Conservation (phyloP, 2,329 filamentous ascomycete species). For the Fusarium torreyae region DNA sequence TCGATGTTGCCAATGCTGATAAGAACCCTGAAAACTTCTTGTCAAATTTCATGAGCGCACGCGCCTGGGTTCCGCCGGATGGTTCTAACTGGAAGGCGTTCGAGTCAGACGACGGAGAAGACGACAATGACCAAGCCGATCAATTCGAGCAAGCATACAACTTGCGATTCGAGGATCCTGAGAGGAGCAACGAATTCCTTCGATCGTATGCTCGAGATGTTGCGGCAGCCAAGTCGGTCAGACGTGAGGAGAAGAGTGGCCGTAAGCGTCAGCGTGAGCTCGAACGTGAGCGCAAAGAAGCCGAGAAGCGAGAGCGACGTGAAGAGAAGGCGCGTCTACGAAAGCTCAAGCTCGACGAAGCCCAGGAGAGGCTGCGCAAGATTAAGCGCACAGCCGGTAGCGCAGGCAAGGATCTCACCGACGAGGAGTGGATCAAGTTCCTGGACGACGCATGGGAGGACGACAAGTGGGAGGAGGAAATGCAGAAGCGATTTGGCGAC, state of each 20-base stretch:
- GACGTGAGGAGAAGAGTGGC: conserved; percentile 84
- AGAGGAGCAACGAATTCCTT: conserved; percentile 88
- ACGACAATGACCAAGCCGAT: conserved; percentile 78
- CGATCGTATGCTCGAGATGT: conserved; percentile 92
- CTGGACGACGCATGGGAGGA: conserved; percentile 92
- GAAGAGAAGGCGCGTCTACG: conserved; percentile 87
- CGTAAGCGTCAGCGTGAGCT: conserved; percentile 84
- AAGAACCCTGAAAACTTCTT: conserved; percentile 92
- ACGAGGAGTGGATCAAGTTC: conserved; percentile 88
- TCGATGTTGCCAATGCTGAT: conserved; percentile 82
- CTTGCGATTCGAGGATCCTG: conserved; percentile 93
- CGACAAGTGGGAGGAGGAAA: conserved; percentile 90
- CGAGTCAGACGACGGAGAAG: conserved; percentile 94
- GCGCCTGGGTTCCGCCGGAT: conserved; percentile 86
- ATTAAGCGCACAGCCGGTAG: conserved; percentile 92
- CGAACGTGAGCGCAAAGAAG: conserved; percentile 83
- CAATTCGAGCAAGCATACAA: conserved; percentile 96
- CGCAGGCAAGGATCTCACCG: conserved; percentile 73
- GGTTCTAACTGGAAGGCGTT: conserved; percentile 82
- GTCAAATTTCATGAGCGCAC: conserved; percentile 94
- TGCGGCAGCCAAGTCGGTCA: conserved; percentile 84
- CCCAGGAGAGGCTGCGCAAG: conserved; percentile 86
- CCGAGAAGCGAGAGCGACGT: conserved; percentile 80
- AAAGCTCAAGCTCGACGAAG: conserved; percentile 91
- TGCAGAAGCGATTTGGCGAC: conserved; percentile 90